Percentiles rank a stretch among this genome's conserved stretches.
These are phyloP conservation scores for Aspergillus sp. DNA, from an alignment of 2,329 filamentous ascomycete genomes.

Conservation along the genomic window DNA sequence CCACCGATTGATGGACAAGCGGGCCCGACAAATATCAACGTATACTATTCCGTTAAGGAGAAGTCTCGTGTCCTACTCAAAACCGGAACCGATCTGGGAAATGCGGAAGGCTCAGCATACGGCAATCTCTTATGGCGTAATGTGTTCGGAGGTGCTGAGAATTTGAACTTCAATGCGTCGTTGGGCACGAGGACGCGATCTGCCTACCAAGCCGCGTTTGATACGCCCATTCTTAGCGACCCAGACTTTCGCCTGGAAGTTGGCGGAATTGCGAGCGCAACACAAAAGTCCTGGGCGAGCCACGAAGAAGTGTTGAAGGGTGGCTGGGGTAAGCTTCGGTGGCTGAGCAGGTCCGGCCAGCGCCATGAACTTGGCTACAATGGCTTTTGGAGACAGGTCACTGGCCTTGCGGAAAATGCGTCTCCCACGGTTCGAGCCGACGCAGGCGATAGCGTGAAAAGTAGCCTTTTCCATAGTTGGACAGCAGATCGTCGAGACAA, in stretches of 20 bases:
- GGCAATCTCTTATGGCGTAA: slow-evolving; percentile 85
- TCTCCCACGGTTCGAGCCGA: slow-evolving; percentile 80
- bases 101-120: slow-evolving; percentile 90
- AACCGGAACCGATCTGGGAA: slow-evolving; percentile 91
- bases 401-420: slow-evolving; percentile 70
- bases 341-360: slow-evolving; percentile 64
- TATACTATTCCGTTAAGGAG: slow-evolving; percentile 76
- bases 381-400: slow-evolving; percentile 84
- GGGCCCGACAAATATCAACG: slow-evolving; percentile 68
- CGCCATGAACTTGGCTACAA: slow-evolving; percentile 78
- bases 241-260: slow-evolving; percentile 77
- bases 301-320: slow-evolving; percentile 88
- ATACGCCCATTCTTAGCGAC: slow-evolving; percentile 79
- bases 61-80: slow-evolving; percentile 82
- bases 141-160: slow-evolving; percentile 90
- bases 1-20: slow-evolving; percentile 68
- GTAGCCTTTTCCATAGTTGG: slow-evolving; percentile 78
- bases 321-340: slow-evolving; percentile 72
- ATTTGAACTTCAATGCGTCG: slow-evolving; percentile 80
- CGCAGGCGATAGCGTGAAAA: slow-evolving; percentile 89
- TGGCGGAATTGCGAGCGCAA: slow-evolving; percentile 79
- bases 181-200: slow-evolving; percentile 87
- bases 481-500: slow-evolving; percentile 78
- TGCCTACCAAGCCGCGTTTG: slow-evolving; percentile 83
- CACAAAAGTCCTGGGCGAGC: slow-evolving; percentile 87